Evolutionary conservation across 179 eudicot species (phyloP).

Genomic region (Silene coronaria): DNA sequence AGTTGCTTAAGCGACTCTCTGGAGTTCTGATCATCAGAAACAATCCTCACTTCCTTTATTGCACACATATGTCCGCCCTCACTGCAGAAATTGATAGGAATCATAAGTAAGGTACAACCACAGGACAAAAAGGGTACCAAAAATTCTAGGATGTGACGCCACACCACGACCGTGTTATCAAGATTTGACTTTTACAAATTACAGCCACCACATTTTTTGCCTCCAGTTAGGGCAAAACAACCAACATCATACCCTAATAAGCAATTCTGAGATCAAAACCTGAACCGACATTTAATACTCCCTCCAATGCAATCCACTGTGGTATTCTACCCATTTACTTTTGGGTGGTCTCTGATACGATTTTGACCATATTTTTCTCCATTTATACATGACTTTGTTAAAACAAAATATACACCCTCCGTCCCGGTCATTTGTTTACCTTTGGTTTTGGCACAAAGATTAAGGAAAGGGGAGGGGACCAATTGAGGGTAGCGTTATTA

Average conservation of each 20-base stretch:
- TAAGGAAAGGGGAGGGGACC: too few relatives aligned
- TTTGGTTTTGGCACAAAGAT: too few relatives aligned
- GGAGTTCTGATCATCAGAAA: conserved; percentile 73
- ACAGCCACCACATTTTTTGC: neutral
- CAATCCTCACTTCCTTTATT: conserved; percentile 75
- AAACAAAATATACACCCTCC: too few relatives aligned
- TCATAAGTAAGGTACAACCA: neutral
- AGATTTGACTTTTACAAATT: neutral
- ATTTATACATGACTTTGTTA: too few relatives aligned
- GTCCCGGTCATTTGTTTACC: too few relatives aligned
- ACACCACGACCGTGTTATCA: neutral
- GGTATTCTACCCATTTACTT: too few relatives aligned
- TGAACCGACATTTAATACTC: neutral
- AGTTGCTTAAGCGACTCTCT: conserved; percentile 87
- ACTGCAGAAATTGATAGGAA: conserved; percentile 38
- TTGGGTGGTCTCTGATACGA: too few relatives aligned
- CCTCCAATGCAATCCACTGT: too few relatives aligned
- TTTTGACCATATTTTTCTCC: too few relatives aligned
- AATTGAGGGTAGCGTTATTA: too few relatives aligned
- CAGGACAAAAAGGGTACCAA: neutral
- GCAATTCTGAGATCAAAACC: neutral
- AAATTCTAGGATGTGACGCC: neutral
- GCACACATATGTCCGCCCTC: conserved; percentile 96
- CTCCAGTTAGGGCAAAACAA: neutral
- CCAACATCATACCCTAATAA: neutral